Evolutionary conservation across 331 rosid genomes (phyloP), one percentile per base, ranked within the genome.

Genomic region (Rhamnella rubrinervis): DNA sequence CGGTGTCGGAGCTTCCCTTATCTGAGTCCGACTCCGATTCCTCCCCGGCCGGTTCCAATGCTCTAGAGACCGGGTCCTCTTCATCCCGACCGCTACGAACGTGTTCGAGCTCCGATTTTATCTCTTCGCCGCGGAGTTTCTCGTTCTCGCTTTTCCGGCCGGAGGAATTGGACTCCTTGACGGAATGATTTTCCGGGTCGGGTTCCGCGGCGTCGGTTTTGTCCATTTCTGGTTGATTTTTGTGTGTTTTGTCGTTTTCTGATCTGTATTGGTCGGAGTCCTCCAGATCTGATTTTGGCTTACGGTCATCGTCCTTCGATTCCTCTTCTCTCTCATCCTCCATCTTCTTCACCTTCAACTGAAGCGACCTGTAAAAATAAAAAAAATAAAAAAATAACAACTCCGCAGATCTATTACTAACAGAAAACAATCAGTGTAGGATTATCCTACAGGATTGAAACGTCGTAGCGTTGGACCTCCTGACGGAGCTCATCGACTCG

Each of bases 131-230:
- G 77, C 21, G 25, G 57, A 75, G 68, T 78, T 84, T 86, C 44
- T 63, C 75, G 16, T 64, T 82, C 15, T 71, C 84, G 10, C 71
- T 75, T 59, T 87, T 78, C 65, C 92, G 86, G 78, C 89, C 88
- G 74, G 96, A 88, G 14, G 97, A 88, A 72, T 91, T 91, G 0
- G 96, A 91, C 73, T 87, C 93, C 59, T 88, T 88, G 58, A 91
- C 96, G 40, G 97, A 91, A 66, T 85, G 92, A 38, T 88, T 80
- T 12, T 91, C 96, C 53, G 82, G 85, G 77, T 88, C 95, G 12
- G 90, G 85, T 61, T 88, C 88, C 8, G 78, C 96, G 18, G 12
- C 25, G 37, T 60, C 85, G 1, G 80, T 77, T 74, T 51, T 74
- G 1, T 59, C 83, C 86, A 77, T 88, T 67, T 76, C 85, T 59